phyloP scores from a whole-genome alignment of 148 eudicot species.

The Mesembryanthemum crystallinum region DNA sequence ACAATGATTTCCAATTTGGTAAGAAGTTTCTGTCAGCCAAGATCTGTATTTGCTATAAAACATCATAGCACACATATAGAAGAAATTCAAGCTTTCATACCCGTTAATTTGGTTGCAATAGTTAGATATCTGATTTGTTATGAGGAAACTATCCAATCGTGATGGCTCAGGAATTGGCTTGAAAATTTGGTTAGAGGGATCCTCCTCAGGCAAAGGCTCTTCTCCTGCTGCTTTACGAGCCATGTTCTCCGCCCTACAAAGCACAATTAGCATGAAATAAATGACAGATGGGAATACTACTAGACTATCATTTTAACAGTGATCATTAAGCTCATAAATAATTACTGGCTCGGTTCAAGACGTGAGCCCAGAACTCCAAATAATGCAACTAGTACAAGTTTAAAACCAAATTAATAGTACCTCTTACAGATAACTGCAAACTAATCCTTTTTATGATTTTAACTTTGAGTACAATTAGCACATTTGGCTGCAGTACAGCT shows the following conservation, averaged over 20 bases:
- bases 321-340: no score
- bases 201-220: constrained; percentile 95
- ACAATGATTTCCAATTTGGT: neutral
- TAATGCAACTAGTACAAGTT: no score
- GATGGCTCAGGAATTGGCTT: constrained; percentile 85
- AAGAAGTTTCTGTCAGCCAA: neutral
- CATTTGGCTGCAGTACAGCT: no score
- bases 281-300: neutral
- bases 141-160: constrained; percentile 84
- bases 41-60: neutral
- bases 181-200: constrained; percentile 73
- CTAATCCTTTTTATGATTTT: neutral
- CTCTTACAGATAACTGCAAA: no score
- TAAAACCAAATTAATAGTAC: no score
- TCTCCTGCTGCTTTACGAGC: constrained; percentile 87
- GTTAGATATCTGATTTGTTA: constrained; percentile 85
- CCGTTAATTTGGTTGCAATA: constrained; percentile 96
- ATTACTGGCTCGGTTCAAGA: neutral
- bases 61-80: neutral
- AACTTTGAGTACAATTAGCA: no score
- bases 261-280: neutral
- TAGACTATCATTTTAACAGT: neutral
- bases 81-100: constrained; percentile 33
- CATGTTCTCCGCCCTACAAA: constrained; percentile 66
- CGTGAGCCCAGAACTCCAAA: no score